Evolutionary conservation across 148 eudicot species (phyloP), one percentile per base, ranked within the genome.

Genomic region (Spergularia bocconei): DNA sequence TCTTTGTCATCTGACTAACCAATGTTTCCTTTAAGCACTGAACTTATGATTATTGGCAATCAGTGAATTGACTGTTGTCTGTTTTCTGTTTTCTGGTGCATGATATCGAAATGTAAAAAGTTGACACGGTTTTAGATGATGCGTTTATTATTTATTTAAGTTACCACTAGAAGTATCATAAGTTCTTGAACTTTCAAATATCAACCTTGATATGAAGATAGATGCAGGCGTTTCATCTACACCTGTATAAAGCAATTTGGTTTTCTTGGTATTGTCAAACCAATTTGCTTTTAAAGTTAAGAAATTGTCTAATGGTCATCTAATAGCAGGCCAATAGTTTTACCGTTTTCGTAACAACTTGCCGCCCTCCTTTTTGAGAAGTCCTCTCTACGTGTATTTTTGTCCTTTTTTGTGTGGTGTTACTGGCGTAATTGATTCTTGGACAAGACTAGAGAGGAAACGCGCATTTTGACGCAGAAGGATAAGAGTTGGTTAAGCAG

Each of bases 11-110:
- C 64, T 51, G 16, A 52, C 13, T 47, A n/a, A 67, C 36, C 3
- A 7, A 19, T 67, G 29, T 67, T 67, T 12, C 53, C 21, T 48
- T 67, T 67, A 50, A 48, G 70, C 70, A 19, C 38, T 25, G 64
- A 7, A 60, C 11, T 47, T 67, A 47, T 47, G 54, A 67, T 67
- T 67, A 47, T n/a, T 67, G 54, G 25, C 15, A 47, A 50, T 60
- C 23, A 60, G 38, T 58, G 62, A 58, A 58, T n/a, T 14, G n/a
- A 55, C 5, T 16, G 59, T 55, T n/a, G 3, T 29, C 3, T 29
- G 36, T 29, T 29, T 29, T 29, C 3, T 29, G 36, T 29, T 29
- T 29, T 29, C 36, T 44, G 10, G 8, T 57, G 61, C 61, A 57
- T 57, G 5, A 57, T 60, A 1, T 20, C 9, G 12, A 60, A 60